Evolutionary conservation across 768 basidiomycete genomes (phyloP).

Genomic region (Leccinum subtestaceum): DNA sequence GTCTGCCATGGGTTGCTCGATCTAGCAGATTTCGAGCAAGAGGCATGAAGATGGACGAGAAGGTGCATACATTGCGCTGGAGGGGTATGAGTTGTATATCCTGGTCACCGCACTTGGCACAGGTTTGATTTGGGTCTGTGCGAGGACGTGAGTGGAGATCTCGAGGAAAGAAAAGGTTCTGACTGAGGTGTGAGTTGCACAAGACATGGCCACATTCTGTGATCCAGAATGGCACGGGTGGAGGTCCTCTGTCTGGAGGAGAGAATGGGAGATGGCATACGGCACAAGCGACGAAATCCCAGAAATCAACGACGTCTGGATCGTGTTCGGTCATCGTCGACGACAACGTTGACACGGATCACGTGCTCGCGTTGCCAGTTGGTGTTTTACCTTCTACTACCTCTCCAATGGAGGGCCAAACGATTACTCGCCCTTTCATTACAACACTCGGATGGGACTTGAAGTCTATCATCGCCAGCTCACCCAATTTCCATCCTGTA

Average conservation of each 20-base stretch:
- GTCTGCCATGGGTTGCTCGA: slow-evolving; percentile 77
- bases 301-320: slow-evolving; percentile 54
- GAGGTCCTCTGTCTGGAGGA: slow-evolving; percentile 44
- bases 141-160: not conserved
- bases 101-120: slow-evolving; percentile 61
- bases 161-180: slow-evolving; percentile 13
- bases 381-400: not conserved
- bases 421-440: slow-evolving; percentile 15
- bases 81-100: slow-evolving; percentile 69
- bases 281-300: slow-evolving; percentile 76
- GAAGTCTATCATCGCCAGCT: slow-evolving; percentile 35
- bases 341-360: slow-evolving; percentile 16
- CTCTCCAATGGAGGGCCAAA: slow-evolving; percentile 4
- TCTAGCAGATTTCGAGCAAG: slow-evolving; percentile 39
- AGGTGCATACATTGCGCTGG: slow-evolving; percentile 60
- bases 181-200: slow-evolving; percentile 85
- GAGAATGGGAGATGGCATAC: slow-evolving; percentile 68
- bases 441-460: slow-evolving; percentile 55
- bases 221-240: slow-evolving; percentile 78
- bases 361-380: slow-evolving; percentile 11
- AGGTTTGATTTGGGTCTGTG: slow-evolving; percentile 70
- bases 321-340: slow-evolving; percentile 13
- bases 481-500: slow-evolving; percentile 43
- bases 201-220: slow-evolving; percentile 86
- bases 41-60: not conserved